phyloP scores from a whole-genome alignment of 306 rosid species.

The Corylus americana region DNA sequence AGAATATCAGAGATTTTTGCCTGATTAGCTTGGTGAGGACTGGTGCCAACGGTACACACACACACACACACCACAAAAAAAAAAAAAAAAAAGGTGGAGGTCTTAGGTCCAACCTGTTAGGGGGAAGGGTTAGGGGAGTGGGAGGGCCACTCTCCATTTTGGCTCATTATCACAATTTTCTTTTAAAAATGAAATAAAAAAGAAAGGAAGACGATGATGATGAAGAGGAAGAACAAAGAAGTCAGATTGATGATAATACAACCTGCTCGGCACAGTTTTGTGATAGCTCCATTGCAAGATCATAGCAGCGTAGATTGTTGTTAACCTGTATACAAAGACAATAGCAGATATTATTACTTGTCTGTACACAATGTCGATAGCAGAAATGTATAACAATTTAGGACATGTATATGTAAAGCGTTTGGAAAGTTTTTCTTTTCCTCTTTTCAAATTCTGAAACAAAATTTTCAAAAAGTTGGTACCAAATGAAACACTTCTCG shows the following conservation, averaged over 20 bases:
- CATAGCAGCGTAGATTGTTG: constrained; percentile 97
- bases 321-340: constrained; percentile 59
- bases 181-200: not conserved
- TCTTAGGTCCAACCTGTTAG: not conserved
- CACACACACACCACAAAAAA: not conserved
- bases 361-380: constrained; percentile 39
- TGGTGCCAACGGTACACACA: not conserved
- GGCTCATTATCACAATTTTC: not conserved
- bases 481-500: too few relatives aligned
- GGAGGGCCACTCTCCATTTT: not conserved
- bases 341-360: constrained; percentile 66
- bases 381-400: constrained; percentile 13
- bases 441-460: too few relatives aligned
- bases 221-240: constrained; percentile 25
- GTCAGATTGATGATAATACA: constrained; percentile 25
- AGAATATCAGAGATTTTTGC: not conserved
- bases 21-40: not conserved
- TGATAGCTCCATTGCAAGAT: constrained; percentile 95
- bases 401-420: too few relatives aligned
- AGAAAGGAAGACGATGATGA: not conserved
- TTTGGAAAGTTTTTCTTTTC: too few relatives aligned
- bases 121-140: not conserved
- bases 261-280: constrained; percentile 95
- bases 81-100: not conserved
- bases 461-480: too few relatives aligned